A percentile compares a stretch with the other conserved stretches of the same genome.
phyloP scores from a whole-genome alignment of 805 yeast species.

The Kluyveromyces dobzhanskii region DNA sequence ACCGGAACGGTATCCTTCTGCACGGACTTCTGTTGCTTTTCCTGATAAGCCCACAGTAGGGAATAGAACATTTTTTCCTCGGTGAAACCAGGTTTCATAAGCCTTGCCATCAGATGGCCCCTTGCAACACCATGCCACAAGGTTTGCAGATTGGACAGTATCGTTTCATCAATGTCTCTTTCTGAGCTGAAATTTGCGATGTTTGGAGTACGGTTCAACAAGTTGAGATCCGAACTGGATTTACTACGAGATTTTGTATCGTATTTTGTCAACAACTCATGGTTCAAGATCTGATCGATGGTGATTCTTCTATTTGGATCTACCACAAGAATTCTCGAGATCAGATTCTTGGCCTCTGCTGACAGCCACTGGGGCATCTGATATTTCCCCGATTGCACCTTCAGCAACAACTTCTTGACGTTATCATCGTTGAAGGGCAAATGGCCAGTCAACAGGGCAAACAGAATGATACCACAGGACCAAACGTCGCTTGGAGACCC shows the following conservation, averaged over 20 bases:
- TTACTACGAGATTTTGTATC: slow-evolving; percentile 19
- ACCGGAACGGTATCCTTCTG: neutral
- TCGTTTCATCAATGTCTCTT: slow-evolving; percentile 62
- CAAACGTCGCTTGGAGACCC: slow-evolving; percentile 83
- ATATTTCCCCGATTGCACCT: slow-evolving; percentile 69
- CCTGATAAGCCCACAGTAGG: slow-evolving; percentile 63
- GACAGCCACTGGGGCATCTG: slow-evolving; percentile 63
- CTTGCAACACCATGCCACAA: slow-evolving; percentile 73
- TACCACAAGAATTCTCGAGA: slow-evolving; percentile 56
- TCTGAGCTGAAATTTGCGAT: slow-evolving; percentile 18
- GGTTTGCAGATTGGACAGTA: slow-evolving; percentile 65
- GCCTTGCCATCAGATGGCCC: slow-evolving; percentile 43
- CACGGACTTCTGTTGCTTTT: slow-evolving; percentile 40
- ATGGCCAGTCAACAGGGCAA: slow-evolving; percentile 72
- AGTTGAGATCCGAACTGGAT: slow-evolving; percentile 23
- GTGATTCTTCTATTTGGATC: slow-evolving; percentile 65
- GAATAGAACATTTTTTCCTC: slow-evolving; percentile 79
- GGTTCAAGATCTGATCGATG: slow-evolving; percentile 58
- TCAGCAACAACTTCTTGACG: slow-evolving; percentile 57
- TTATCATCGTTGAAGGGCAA: slow-evolving; percentile 80
- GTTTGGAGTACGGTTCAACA: slow-evolving; percentile 13
- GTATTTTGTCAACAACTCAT: slow-evolving; percentile 75
- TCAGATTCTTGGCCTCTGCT: slow-evolving; percentile 57
- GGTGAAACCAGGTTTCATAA: slow-evolving; percentile 48
- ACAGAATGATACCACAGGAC: slow-evolving; percentile 81